Percentiles rank a stretch among this genome's conserved stretches.
Evolutionary conservation across 139 green algal species (phyloP).

Genomic region (Choricystis sp.): DNA sequence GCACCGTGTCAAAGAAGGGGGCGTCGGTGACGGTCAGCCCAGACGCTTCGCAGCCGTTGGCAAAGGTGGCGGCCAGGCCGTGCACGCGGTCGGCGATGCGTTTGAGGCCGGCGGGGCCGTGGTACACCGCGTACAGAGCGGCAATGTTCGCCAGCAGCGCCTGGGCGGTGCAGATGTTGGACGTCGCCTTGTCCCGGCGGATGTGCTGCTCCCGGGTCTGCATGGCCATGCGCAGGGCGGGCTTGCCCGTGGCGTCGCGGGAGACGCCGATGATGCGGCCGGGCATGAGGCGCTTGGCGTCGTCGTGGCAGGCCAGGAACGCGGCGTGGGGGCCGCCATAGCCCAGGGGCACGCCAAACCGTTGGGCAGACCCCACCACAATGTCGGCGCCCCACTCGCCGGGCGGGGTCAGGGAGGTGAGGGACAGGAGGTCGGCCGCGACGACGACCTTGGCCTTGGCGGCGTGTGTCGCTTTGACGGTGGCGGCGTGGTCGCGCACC

Average conservation of each 20-base stretch:
- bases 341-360: slow-evolving; percentile 95
- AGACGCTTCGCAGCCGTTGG: slow-evolving; percentile 50
- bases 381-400: slow-evolving; percentile 98
- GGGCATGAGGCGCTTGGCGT: slow-evolving; percentile 87
- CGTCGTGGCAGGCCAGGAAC: slow-evolving; percentile 86
- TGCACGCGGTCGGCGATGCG: slow-evolving; percentile 74
- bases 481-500: slow-evolving; percentile 75
- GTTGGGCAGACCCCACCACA: slow-evolving; percentile 85
- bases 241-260: slow-evolving; percentile 70
- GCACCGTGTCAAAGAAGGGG: slow-evolving; percentile 94
- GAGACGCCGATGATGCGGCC: slow-evolving; percentile 92
- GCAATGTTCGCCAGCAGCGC: slow-evolving; percentile 97
- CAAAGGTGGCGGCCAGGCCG: slow-evolving; percentile 70
- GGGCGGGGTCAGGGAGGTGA: slow-evolving; percentile 82
- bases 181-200: slow-evolving; percentile 97
- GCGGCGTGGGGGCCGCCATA: slow-evolving; percentile 96
- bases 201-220: slow-evolving; percentile 98
- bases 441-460: slow-evolving; percentile 62
- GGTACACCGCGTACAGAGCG: slow-evolving; percentile 93
- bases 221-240: slow-evolving; percentile 96
- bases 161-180: slow-evolving; percentile 98
- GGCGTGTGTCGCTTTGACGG: slow-evolving; percentile 23
- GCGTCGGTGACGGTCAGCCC: slow-evolving; percentile 29
- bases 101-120: slow-evolving; percentile 86
- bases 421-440: slow-evolving; percentile 89